Evolutionary conservation across 805 yeast genomes (phyloP).

Genomic region (Saturnispora sekii): DNA sequence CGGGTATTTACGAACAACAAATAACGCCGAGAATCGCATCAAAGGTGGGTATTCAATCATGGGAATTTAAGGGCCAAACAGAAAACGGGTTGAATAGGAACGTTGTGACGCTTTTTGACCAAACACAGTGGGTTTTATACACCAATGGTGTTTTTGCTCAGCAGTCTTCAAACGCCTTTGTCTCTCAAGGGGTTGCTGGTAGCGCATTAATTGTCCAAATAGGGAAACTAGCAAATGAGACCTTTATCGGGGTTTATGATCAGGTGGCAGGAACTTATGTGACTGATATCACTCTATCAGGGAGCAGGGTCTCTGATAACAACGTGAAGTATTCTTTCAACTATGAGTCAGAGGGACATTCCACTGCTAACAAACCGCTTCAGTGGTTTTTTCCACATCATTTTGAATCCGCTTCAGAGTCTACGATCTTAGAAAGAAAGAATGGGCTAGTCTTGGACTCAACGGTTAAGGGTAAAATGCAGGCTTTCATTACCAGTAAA

Average conservation of each 20-base stretch:
- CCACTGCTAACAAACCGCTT: conserved; percentile 20
- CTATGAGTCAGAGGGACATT: conserved; percentile 23
- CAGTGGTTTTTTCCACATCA: conserved; percentile 50
- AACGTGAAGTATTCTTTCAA: conserved; percentile 34
- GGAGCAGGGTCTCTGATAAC: conserved; percentile 21
- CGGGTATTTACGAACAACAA: conserved; percentile 46
- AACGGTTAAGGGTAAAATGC: conserved; percentile 47
- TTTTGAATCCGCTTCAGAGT: conserved; percentile 27
- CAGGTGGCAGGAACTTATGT: conserved; percentile 62
- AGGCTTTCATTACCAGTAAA: conserved; percentile 31
- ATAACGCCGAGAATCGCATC: conserved; percentile 49
- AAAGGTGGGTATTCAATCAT: conserved; percentile 51
- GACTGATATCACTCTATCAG: conserved; percentile 34
- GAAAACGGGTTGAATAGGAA: conserved; percentile 42
- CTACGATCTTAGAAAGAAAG: conserved; percentile 18
- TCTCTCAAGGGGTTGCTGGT: conserved; percentile 26
- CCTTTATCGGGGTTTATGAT: conserved; percentile 39
- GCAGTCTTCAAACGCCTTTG: conserved; percentile 21
- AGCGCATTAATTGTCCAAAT: conserved; percentile 39
- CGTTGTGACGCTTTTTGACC: conserved; percentile 42
- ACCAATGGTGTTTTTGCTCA: conserved; percentile 16
- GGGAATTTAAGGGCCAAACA: conserved; percentile 32
- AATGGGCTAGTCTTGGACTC: conserved; percentile 33
- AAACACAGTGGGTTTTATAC: conserved; percentile 58
- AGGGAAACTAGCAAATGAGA: conserved; percentile 31